Evolutionary conservation across 139 green algal genomes (phyloP).

Genomic region (Chara braunii): DNA sequence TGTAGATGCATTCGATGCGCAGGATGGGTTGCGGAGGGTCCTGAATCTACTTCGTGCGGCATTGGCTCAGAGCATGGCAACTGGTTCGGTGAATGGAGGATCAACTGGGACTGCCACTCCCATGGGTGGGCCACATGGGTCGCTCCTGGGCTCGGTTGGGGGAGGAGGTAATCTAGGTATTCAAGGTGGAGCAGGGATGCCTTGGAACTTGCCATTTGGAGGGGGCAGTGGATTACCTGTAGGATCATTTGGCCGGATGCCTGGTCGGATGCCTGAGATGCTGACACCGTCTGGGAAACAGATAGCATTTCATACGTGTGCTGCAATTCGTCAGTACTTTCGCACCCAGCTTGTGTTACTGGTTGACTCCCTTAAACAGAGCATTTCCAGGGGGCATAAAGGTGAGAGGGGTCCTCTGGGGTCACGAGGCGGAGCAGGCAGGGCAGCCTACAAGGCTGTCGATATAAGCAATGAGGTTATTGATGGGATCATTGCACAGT

Average conservation of each 20-base stretch:
- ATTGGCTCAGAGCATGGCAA: not conserved
- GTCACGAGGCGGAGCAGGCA: not conserved
- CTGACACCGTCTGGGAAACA: slow-evolving; percentile 26
- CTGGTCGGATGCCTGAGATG: slow-evolving; percentile 50
- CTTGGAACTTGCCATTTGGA: too few relatives aligned
- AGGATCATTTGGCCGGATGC: too few relatives aligned
- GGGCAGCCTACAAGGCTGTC: slow-evolving; percentile 30
- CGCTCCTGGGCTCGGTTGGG: too few relatives aligned
- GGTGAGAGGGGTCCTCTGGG: not conserved
- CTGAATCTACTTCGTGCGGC: not conserved
- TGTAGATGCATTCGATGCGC: slow-evolving; percentile 51
- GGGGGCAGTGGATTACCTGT: too few relatives aligned
- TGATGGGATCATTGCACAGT: slow-evolving; percentile 32
- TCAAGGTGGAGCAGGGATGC: too few relatives aligned
- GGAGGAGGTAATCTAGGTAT: too few relatives aligned
- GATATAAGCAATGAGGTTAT: slow-evolving; percentile 48
- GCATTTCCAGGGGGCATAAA: not conserved
- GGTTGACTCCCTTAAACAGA: slow-evolving; percentile 28
- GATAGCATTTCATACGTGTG: slow-evolving; percentile 44
- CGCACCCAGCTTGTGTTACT: slow-evolving; percentile 52
- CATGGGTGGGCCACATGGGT: too few relatives aligned
- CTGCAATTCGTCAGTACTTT: slow-evolving; percentile 57
- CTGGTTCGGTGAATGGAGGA: too few relatives aligned
- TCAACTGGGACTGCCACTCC: too few relatives aligned
- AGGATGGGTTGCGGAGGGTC: not conserved